phyloP scores from a whole-genome alignment of 768 basidiomycete genomes.

The Suillus hirtellus region DNA sequence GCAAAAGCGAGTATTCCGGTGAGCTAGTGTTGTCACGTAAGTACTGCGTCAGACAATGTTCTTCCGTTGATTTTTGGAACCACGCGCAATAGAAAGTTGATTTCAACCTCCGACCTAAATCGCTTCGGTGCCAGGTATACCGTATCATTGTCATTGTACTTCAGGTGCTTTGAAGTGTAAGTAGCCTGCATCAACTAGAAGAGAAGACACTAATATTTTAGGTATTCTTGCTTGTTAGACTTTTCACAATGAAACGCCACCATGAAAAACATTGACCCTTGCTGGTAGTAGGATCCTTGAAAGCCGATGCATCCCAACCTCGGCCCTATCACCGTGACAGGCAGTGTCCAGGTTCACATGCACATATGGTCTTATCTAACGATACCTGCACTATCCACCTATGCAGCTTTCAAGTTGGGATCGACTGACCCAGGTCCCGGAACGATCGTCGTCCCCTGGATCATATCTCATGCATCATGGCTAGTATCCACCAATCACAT shows the following conservation, averaged over 20 bases:
- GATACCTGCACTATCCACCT: constrained; percentile 59
- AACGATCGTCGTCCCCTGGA: constrained; percentile 43
- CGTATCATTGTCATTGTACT: no score
- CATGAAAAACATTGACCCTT: constrained; percentile 50
- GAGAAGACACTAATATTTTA: neutral
- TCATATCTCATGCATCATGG: constrained; percentile 34
- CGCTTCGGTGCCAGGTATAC: no score
- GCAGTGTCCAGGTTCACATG: constrained; percentile 49
- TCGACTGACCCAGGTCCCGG: constrained; percentile 43
- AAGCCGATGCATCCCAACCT: constrained; percentile 33
- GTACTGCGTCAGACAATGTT: neutral
- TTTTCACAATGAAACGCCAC: constrained; percentile 52
- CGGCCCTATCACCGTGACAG: constrained; percentile 38
- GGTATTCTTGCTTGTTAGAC: constrained; percentile 43
- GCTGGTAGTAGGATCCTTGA: constrained; percentile 64
- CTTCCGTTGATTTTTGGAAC: neutral
- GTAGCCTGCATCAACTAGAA: neutral
- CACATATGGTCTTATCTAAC: constrained; percentile 69
- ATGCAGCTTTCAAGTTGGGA: constrained; percentile 47
- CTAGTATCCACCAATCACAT: constrained; percentile 53
- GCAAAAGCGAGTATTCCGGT: neutral
- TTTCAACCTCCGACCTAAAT: neutral
- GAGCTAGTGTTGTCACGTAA: no score
- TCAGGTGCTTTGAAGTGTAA: neutral
- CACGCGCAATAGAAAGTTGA: neutral